These are phyloP conservation scores for Coemansia sp. DNA, from an alignment of 192 early-diverging fungal genomes.

Conservation along the genomic window DNA sequence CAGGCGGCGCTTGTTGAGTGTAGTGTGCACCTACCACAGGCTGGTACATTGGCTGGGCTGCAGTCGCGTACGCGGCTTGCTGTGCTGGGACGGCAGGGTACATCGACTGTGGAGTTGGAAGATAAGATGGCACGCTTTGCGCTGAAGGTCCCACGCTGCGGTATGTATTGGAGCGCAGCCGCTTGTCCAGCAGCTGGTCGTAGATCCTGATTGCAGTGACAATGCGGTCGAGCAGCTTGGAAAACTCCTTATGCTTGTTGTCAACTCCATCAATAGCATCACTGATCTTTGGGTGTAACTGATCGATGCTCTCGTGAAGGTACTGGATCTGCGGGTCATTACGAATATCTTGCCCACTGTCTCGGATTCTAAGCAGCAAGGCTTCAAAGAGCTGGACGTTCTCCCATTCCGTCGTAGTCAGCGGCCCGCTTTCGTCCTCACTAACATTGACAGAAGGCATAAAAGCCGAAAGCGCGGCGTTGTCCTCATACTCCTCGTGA, in stretches of 20 bases:
- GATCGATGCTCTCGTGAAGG: constrained; percentile 84
- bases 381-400: constrained; percentile 89
- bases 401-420: constrained; percentile 79
- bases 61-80: constrained; percentile 32
- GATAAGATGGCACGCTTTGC: constrained; percentile 19
- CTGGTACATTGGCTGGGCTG: constrained; percentile 37
- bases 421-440: constrained; percentile 56
- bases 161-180: constrained; percentile 58
- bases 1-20: constrained; percentile 16
- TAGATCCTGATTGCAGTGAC: constrained; percentile 80
- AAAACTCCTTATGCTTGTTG: constrained; percentile 76
- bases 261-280: constrained; percentile 72
- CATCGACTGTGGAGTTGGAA: constrained; percentile 39
- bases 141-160: constrained; percentile 10
- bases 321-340: constrained; percentile 78
- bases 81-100: constrained; percentile 37
- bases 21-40: background rate
- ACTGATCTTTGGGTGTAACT: constrained; percentile 83
- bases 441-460: constrained; percentile 35
- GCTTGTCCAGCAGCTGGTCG: constrained; percentile 83
- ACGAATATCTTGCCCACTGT: constrained; percentile 75
- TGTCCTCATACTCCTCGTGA: constrained; percentile 9
- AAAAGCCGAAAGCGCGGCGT: constrained; percentile 29
- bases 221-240: constrained; percentile 82
- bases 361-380: constrained; percentile 78